phyloP scores from a whole-genome alignment of 106 monocot genomes.

The Posidonia australis region DNA sequence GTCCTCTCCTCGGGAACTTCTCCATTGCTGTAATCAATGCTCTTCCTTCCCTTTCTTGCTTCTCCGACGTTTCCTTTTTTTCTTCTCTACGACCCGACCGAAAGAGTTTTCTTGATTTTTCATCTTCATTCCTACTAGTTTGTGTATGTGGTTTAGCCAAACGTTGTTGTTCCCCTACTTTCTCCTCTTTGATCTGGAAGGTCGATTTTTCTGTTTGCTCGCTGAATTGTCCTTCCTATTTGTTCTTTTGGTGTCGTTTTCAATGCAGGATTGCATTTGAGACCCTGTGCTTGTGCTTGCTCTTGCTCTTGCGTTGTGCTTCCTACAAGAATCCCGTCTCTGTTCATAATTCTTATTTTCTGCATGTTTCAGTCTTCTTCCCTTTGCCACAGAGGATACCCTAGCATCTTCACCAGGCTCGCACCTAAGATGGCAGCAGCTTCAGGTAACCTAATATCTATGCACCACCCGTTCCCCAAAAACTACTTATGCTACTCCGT shows the following conservation, averaged over 20 bases:
- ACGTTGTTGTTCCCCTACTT: not conserved
- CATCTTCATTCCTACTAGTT: not conserved
- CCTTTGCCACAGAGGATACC: constrained; percentile 14
- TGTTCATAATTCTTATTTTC: not conserved
- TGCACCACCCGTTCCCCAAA: too few species aligned
- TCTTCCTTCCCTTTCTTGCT: not conserved
- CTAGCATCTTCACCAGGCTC: constrained; percentile 16
- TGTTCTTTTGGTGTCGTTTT: too few species aligned
- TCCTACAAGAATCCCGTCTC: not conserved
- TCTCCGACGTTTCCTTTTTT: not conserved
- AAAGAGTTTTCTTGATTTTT: not conserved
- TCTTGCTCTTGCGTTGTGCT: not conserved
- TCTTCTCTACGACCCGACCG: too few species aligned
- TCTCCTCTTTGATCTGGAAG: not conserved
- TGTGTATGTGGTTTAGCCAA: not conserved
- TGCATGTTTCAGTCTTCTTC: constrained; percentile 34
- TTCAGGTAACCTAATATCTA: too few species aligned
- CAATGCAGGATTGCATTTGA: too few species aligned
- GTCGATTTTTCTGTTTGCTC: too few species aligned
- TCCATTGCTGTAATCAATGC: not conserved
- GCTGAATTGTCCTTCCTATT: too few species aligned
- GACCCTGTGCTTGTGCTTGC: not conserved
- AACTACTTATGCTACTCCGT: too few species aligned
- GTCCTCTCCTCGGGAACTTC: not conserved
- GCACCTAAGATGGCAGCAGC: constrained; percentile 25